A percentile compares a stretch with the other conserved stretches of the same genome.
Conservation (phyloP, 306 rosid species). For the Hippophae rhamnoides region DNA sequence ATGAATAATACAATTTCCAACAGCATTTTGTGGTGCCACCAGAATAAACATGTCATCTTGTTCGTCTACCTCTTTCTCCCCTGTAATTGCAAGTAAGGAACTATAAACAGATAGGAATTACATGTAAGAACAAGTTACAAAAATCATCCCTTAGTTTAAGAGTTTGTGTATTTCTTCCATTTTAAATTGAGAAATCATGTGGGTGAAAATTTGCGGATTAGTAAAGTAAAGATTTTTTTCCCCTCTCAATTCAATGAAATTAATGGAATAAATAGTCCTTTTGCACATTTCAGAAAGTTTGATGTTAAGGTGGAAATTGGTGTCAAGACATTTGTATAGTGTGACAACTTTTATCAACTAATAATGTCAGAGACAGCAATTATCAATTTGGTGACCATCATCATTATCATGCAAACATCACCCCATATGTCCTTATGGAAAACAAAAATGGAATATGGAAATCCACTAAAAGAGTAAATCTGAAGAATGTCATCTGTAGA, state of each 20-base stretch:
- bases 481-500: too few species aligned
- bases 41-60: conserved; percentile 81
- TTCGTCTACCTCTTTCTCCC: conserved; percentile 80
- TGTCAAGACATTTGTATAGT: neutral
- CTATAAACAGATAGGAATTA: neutral
- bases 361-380: neutral
- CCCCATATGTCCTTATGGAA: neutral
- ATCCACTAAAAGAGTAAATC: neutral
- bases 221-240: too few species aligned
- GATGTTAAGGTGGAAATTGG: neutral
- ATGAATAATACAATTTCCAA: conserved; percentile 89
- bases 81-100: conserved; percentile 35
- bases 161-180: too few species aligned
- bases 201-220: too few species aligned
- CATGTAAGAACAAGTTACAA: neutral
- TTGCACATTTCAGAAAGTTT: neutral
- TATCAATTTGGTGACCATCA: neutral
- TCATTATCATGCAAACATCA: neutral
- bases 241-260: too few species aligned
- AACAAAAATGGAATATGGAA: neutral
- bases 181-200: too few species aligned
- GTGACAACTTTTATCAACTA: neutral
- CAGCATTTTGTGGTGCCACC: conserved; percentile 98
- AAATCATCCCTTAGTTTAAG: too few species aligned
- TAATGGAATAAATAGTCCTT: neutral